A percentile compares a stretch with the other conserved stretches of the same genome.
These are phyloP conservation scores for Skeletonema menzelii DNA, from an alignment of 108 stramenopile species.

Conservation along the genomic window DNA sequence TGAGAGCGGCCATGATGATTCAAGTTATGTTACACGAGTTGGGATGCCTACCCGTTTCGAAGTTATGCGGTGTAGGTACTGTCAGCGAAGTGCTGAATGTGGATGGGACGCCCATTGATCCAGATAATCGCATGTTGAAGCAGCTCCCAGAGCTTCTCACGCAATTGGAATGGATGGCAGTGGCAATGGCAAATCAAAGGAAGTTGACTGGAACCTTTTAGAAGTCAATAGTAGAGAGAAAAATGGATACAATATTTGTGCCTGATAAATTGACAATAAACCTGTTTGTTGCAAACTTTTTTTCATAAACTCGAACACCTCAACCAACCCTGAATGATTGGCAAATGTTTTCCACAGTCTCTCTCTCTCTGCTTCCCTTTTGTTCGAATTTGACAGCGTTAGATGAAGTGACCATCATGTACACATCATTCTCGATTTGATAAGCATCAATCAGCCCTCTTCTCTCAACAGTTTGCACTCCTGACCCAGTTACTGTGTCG, in stretches of 20 bases:
- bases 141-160: slow-evolving; percentile 58
- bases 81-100: slow-evolving; percentile 43
- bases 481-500: slow-evolving; percentile 69
- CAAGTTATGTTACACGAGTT: slow-evolving; percentile 62
- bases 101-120: slow-evolving; percentile 63
- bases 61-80: slow-evolving; percentile 51
- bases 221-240: not conserved
- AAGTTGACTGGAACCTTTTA: slow-evolving; percentile 40
- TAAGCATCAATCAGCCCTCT: slow-evolving; percentile 74
- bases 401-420: slow-evolving; percentile 73
- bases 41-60: slow-evolving; percentile 68
- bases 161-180: slow-evolving; percentile 77
- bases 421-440: slow-evolving; percentile 55
- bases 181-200: slow-evolving; percentile 61
- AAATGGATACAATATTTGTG: not conserved
- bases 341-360: slow-evolving; percentile 78
- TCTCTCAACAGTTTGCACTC: slow-evolving; percentile 67
- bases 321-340: slow-evolving; percentile 62
- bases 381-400: slow-evolving; percentile 75
- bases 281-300: too few relatives aligned
- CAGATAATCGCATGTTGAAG: slow-evolving; percentile 49
- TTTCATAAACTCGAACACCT: too few relatives aligned
- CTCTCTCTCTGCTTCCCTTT: slow-evolving; percentile 64
- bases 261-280: too few relatives aligned
- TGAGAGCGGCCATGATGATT: slow-evolving; percentile 62